phyloP scores from a whole-genome alignment of 371 early-diverging fungal genomes.

The Apophysomyces variabilis region DNA sequence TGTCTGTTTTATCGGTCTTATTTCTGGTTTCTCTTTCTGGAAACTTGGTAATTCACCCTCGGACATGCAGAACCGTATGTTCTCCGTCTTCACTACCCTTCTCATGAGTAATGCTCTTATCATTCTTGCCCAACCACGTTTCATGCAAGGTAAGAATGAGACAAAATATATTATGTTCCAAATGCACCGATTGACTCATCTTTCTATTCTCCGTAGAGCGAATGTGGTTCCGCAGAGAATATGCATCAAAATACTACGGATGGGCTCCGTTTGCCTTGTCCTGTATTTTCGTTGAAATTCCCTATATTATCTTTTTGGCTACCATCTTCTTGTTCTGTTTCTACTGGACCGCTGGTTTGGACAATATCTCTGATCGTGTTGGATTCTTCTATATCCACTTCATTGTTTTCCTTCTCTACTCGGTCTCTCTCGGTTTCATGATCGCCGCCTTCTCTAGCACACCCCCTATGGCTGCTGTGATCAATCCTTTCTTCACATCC shows the following conservation, averaged over 20 bases:
- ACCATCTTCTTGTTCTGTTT: constrained; percentile 65
- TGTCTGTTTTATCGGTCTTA: constrained; percentile 58
- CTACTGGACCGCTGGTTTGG: constrained; percentile 77
- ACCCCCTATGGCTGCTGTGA: constrained; percentile 71
- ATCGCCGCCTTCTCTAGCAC: constrained; percentile 56
- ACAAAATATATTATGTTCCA: background rate
- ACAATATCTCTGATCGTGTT: constrained; percentile 50
- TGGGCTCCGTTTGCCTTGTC: constrained; percentile 69
- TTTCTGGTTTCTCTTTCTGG: constrained; percentile 81
- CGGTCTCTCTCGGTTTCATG: constrained; percentile 69
- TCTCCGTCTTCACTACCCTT: constrained; percentile 73
- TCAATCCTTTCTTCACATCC: constrained; percentile 77
- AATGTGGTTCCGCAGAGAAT: constrained; percentile 72
- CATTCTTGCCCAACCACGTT: constrained; percentile 76
- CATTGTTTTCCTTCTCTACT: constrained; percentile 65
- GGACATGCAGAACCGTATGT: constrained; percentile 75
- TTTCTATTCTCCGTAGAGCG: constrained; percentile 44
- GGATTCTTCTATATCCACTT: constrained; percentile 69
- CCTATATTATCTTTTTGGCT: constrained; percentile 58
- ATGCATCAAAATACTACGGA: constrained; percentile 73
- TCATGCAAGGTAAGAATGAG: constrained; percentile 48
- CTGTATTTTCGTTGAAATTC: constrained; percentile 65
- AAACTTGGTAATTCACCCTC: constrained; percentile 55
- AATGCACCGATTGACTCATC: background rate
- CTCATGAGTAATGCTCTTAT: constrained; percentile 70